A percentile compares a stretch with the other conserved stretches of the same genome.
phyloP scores from a whole-genome alignment of 1,284 basidiomycete genomes.

The Cutaneotrichosporon cavernicola region DNA sequence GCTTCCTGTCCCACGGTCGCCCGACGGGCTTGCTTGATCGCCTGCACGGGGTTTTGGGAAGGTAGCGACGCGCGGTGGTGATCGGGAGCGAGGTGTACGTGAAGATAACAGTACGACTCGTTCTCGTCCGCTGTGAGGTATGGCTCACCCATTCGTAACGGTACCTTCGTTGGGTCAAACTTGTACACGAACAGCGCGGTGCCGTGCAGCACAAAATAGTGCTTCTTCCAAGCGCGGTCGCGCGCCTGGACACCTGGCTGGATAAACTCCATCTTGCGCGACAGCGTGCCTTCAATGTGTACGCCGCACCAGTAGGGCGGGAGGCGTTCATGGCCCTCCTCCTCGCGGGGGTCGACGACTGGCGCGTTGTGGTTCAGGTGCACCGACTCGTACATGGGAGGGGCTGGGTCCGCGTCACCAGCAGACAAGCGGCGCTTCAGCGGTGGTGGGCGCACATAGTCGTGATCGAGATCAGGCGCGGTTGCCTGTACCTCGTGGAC shows the following conservation, averaged over 20 bases:
- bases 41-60: background rate
- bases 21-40: conserved; percentile 11
- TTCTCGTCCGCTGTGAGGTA: conserved; percentile 27
- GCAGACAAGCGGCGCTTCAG: conserved; percentile 54
- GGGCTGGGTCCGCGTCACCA: conserved; percentile 50
- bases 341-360: conserved; percentile 55
- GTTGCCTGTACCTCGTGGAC: conserved; percentile 14
- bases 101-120: conserved; percentile 49
- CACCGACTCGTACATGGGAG: conserved; percentile 50
- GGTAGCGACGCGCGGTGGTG: conserved; percentile 40
- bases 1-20: conserved; percentile 20
- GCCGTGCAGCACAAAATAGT: conserved; percentile 88
- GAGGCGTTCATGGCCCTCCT: conserved; percentile 78
- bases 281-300: conserved; percentile 79
- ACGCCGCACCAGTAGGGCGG: conserved; percentile 77
- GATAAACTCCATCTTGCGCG: conserved; percentile 91
- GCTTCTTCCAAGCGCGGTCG: conserved; percentile 87
- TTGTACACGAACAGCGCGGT: conserved; percentile 84
- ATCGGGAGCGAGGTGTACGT: conserved; percentile 53
- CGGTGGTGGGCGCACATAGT: conserved; percentile 12
- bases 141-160: conserved; percentile 35
- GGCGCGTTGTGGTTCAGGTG: conserved; percentile 7
- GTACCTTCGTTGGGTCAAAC: conserved; percentile 57
- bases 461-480: background rate
- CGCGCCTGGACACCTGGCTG: conserved; percentile 69